phyloP scores from a whole-genome alignment of 306 rosid species.

The Pyrus bretschneideri region DNA sequence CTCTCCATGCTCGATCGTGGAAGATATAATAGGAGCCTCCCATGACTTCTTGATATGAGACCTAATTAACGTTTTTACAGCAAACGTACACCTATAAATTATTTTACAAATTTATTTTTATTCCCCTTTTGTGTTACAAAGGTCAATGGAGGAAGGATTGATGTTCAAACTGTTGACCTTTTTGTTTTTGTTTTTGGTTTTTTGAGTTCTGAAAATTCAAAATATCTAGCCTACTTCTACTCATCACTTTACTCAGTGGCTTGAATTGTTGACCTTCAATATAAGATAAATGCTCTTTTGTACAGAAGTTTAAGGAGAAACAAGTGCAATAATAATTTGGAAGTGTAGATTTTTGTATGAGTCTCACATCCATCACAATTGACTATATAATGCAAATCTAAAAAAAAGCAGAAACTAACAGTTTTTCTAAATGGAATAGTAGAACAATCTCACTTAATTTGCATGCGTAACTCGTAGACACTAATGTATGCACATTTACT shows the following conservation, averaged over 20 bases:
- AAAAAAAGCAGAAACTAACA: not conserved
- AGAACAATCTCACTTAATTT: constrained; percentile 16
- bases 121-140: too few relatives aligned
- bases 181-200: too few relatives aligned
- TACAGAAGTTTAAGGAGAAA: not conserved
- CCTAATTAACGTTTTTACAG: not conserved
- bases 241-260: not conserved
- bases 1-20: not conserved
- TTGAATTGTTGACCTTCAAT: not conserved
- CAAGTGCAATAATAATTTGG: not conserved
- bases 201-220: not conserved
- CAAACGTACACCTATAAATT: not conserved
- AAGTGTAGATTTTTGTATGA: not conserved
- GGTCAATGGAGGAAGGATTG: not conserved
- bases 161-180: not conserved
- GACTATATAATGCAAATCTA: not conserved
- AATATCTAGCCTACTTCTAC: not conserved
- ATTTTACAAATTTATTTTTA: not conserved
- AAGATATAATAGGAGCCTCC: not conserved
- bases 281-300: not conserved
- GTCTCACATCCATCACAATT: not conserved
- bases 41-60: not conserved
- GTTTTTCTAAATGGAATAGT: not conserved
- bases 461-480: constrained; percentile 25
- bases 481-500: constrained; percentile 29